phyloP scores from a whole-genome alignment of 306 rosid species.

The Cyamopsis tetragonoloba region DNA sequence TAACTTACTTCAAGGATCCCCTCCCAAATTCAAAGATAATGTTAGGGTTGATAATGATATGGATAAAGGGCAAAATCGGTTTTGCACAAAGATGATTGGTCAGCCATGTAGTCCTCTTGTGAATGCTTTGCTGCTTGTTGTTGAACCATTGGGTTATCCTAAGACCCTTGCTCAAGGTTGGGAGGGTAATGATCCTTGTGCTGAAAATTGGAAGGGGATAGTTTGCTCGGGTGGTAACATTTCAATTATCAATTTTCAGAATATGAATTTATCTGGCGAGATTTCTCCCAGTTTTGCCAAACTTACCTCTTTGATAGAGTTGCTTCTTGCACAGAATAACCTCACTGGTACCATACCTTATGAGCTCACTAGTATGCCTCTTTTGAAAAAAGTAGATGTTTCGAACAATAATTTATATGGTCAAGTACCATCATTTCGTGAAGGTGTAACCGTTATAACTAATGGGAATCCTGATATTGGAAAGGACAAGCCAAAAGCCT shows the following conservation, averaged over 20 bases:
- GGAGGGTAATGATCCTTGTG: constrained; percentile 73
- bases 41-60: constrained; percentile 40
- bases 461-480: constrained; percentile 64
- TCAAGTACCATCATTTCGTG: constrained; percentile 45
- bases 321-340: constrained; percentile 48
- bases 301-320: constrained; percentile 38
- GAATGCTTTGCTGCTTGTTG: constrained; percentile 43
- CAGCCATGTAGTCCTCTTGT: constrained; percentile 52
- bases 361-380: constrained; percentile 47
- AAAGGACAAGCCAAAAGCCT: constrained; percentile 27
- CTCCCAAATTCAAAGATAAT: constrained; percentile 39
- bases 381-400: constrained; percentile 48
- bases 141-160: constrained; percentile 58
- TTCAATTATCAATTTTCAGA: constrained; percentile 37
- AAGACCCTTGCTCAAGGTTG: constrained; percentile 46
- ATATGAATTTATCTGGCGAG: constrained; percentile 48
- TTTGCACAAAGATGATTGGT: constrained; percentile 45
- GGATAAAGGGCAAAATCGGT: constrained; percentile 28
- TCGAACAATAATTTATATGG: constrained; percentile 60
- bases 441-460: constrained; percentile 35
- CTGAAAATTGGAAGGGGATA: constrained; percentile 46
- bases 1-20: constrained; percentile 71
- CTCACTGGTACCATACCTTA: constrained; percentile 61
- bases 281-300: constrained; percentile 59
- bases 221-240: constrained; percentile 35